phyloP scores from a whole-genome alignment of 768 basidiomycete species.

The Rossbeevera mucosa region DNA sequence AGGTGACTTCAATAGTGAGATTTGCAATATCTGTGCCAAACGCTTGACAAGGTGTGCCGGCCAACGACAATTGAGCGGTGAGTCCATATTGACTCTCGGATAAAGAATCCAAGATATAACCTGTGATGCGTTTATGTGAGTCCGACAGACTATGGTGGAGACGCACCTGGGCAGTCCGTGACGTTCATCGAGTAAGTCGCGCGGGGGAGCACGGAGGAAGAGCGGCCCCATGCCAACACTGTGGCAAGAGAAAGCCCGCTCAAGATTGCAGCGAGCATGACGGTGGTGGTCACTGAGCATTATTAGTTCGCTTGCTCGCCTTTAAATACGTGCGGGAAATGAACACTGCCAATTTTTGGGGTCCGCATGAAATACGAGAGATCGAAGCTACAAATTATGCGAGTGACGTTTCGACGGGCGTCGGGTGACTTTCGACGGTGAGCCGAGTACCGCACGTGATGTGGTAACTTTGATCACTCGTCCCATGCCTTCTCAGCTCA shows the following conservation, averaged over 20 bases:
- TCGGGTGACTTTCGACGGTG: too few relatives aligned
- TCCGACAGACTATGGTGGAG: not conserved
- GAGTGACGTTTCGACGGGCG: too few relatives aligned
- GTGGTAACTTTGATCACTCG: too few relatives aligned
- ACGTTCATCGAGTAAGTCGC: constrained; percentile 27
- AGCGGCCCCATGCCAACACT: constrained; percentile 2
- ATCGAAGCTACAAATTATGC: not conserved
- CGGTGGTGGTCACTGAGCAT: not conserved
- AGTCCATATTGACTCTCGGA: constrained; percentile 44
- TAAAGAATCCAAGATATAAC: constrained; percentile 51
- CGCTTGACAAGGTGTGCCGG: constrained; percentile 56
- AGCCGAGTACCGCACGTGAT: too few relatives aligned
- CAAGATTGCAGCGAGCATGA: constrained; percentile 4
- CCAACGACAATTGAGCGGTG: constrained; percentile 49
- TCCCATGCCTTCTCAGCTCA: not conserved
- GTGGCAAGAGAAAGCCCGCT: constrained; percentile 7
- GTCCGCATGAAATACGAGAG: not conserved
- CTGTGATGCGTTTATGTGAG: constrained; percentile 28
- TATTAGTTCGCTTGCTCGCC: not conserved
- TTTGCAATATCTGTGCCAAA: constrained; percentile 57
- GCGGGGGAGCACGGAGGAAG: constrained; percentile 10
- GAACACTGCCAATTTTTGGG: not conserved
- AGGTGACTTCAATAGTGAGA: constrained; percentile 61
- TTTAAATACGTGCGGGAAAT: not conserved
- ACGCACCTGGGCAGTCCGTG: constrained; percentile 30